A percentile compares a stretch with the other conserved stretches of the same genome.
Evolutionary conservation across 495 filamentous ascomycete species (phyloP).

Genomic region (Thozetella sp.): DNA sequence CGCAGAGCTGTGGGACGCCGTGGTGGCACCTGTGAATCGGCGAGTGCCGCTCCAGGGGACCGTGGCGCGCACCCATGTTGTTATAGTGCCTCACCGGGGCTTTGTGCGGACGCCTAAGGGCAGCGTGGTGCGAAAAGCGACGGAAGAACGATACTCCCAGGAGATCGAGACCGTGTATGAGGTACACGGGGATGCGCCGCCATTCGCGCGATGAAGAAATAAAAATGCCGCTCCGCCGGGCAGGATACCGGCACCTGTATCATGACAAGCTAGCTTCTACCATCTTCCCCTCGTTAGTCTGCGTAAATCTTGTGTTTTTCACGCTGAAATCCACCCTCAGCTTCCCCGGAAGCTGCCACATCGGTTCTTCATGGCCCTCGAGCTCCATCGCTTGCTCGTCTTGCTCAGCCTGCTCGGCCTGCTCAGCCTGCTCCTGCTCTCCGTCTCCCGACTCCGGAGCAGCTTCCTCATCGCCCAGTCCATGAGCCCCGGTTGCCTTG

Average conservation of each 20-base stretch:
- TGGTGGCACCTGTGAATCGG: neutral
- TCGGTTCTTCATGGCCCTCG: neutral
- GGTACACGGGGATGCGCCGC: too few relatives aligned
- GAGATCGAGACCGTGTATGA: neutral
- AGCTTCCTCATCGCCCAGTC: neutral
- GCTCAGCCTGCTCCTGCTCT: too few relatives aligned
- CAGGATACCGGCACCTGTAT: too few relatives aligned
- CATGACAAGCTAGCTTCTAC: too few relatives aligned
- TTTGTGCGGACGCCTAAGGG: neutral
- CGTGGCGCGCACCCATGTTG: neutral
- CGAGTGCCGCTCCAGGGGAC: neutral
- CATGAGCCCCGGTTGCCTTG: neutral
- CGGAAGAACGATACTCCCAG: neutral
- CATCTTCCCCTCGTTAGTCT: neutral
- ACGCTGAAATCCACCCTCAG: conserved; percentile 9
- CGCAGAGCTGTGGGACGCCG: neutral
- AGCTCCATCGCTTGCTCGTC: neutral
- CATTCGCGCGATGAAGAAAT: too few relatives aligned
- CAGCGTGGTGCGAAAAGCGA: neutral
- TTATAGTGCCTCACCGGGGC: neutral
- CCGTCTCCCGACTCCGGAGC: too few relatives aligned
- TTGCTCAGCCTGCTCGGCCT: neutral
- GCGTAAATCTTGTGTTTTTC: neutral
- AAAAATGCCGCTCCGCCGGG: too few relatives aligned
- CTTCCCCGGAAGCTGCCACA: conserved; percentile 13